Evolutionary conservation across 2,329 filamentous ascomycete genomes (phyloP).

Genomic region (Salinomyces thailandicus): DNA sequence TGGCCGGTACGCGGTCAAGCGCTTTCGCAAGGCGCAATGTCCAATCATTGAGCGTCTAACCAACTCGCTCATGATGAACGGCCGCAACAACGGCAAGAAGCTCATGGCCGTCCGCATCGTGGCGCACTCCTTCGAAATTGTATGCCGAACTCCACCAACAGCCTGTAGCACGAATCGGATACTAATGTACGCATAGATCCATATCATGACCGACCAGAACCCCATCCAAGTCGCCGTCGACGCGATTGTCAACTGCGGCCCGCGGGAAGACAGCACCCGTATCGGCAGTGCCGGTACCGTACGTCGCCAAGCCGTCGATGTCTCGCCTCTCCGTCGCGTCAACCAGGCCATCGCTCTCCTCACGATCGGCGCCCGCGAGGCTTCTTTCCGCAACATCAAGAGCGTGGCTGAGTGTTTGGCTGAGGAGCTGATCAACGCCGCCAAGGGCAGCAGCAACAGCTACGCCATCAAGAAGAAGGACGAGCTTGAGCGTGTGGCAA

Average conservation of each 20-base stretch:
- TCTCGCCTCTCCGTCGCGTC: constrained; percentile 96
- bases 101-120: constrained; percentile 99
- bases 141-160: constrained; percentile 44
- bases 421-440: constrained; percentile 99
- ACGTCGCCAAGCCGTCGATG: constrained; percentile 99
- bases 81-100: constrained; percentile 99
- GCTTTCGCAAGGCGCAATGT: constrained; percentile 99
- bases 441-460: constrained; percentile 99
- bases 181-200: constrained; percentile 53
- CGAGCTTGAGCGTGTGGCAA: constrained; percentile 99
- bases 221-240: constrained; percentile 99
- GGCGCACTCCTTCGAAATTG: constrained; percentile 98
- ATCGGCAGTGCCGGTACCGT: constrained; percentile 99
- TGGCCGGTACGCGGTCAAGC: constrained; percentile 97
- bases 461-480: constrained; percentile 99
- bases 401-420: constrained; percentile 98
- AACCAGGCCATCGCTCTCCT: constrained; percentile 99
- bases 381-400: constrained; percentile 99
- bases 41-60: constrained; percentile 99
- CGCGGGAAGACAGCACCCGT: constrained; percentile 99
- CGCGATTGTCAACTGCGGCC: constrained; percentile 99
- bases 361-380: constrained; percentile 97
- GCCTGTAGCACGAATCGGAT: neutral
- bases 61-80: constrained; percentile 99
- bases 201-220: constrained; percentile 99